Conservation (phyloP, 2,329 filamentous ascomycete species). For the Colletotrichum sp. region DNA sequence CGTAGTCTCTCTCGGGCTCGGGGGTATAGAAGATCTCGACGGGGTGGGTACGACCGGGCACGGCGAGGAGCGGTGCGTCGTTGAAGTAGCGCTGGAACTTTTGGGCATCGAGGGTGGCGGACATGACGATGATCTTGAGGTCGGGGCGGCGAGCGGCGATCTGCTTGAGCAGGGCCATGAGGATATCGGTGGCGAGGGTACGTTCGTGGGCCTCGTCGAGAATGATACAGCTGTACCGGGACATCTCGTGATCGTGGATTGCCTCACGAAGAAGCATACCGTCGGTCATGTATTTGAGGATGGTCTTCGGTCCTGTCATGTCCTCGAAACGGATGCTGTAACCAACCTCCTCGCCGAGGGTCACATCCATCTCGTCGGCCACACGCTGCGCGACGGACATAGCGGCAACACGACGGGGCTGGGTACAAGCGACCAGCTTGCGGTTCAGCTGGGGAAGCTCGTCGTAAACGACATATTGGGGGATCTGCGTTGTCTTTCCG, state of each 20-base stretch:
- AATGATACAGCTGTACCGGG: conserved; percentile 95
- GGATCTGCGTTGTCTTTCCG: conserved; percentile 98
- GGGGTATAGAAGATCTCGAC: conserved; percentile 99
- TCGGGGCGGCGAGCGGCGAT: conserved; percentile 82
- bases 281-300: conserved; percentile 99
- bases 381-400: conserved; percentile 99
- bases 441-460: conserved; percentile 85
- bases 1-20: conserved; percentile 94
- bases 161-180: conserved; percentile 96
- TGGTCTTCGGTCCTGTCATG: conserved; percentile 84
- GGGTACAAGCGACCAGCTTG: conserved; percentile 96
- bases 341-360: conserved; percentile 91
- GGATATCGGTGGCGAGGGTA: conserved; percentile 94
- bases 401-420: conserved; percentile 95
- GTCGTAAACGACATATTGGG: conserved; percentile 97
- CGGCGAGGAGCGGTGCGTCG: conserved; percentile 89
- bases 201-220: conserved; percentile 98
- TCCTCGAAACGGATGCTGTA: conserved; percentile 99
- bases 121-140: conserved; percentile 99
- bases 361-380: conserved; percentile 94
- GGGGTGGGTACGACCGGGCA: conserved; percentile 92
- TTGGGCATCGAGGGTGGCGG: conserved; percentile 93
- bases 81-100: conserved; percentile 99
- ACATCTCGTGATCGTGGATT: conserved; percentile 93
- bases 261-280: conserved; percentile 97